phyloP scores from a whole-genome alignment of 345 rosid genomes.

The Gossypium longicalyx region DNA sequence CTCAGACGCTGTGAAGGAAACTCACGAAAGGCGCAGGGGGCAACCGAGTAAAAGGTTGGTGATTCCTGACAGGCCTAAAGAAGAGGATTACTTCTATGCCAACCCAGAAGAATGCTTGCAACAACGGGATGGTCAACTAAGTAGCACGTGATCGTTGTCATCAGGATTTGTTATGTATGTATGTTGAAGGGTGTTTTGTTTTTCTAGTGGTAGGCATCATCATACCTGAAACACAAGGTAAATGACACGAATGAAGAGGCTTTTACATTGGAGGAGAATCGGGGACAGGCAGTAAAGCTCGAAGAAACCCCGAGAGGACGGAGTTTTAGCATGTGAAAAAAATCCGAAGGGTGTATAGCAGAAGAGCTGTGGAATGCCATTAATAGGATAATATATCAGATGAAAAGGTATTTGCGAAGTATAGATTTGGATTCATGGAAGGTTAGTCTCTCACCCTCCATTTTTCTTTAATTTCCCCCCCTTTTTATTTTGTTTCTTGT shows the following conservation, averaged over 20 bases:
- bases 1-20: constrained; percentile 64
- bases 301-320: constrained; percentile 19
- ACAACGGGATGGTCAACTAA: constrained; percentile 32
- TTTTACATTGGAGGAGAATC: constrained; percentile 13
- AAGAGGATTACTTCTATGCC: constrained; percentile 91
- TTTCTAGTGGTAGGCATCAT: constrained; percentile 19
- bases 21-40: constrained; percentile 70
- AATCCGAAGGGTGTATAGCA: constrained; percentile 40
- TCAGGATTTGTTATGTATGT: constrained; percentile 2
- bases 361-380: constrained; percentile 35
- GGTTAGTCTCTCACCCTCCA: constrained; percentile 24
- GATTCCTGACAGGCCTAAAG: constrained; percentile 80
- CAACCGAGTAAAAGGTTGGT: constrained; percentile 55
- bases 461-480: neutral
- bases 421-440: constrained; percentile 25
- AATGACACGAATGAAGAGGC: constrained; percentile 8
- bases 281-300: constrained; percentile 13
- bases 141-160: constrained; percentile 31
- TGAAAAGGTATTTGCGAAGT: constrained; percentile 5
- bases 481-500: too few relatives aligned
- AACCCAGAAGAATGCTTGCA: constrained; percentile 91
- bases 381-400: constrained; percentile 25
- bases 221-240: constrained; percentile 21
- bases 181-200: constrained; percentile 3
- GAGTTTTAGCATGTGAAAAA: constrained; percentile 28